Conservation (phyloP, 805 yeast genomes). For the Debaryomyces tyrocola region DNA sequence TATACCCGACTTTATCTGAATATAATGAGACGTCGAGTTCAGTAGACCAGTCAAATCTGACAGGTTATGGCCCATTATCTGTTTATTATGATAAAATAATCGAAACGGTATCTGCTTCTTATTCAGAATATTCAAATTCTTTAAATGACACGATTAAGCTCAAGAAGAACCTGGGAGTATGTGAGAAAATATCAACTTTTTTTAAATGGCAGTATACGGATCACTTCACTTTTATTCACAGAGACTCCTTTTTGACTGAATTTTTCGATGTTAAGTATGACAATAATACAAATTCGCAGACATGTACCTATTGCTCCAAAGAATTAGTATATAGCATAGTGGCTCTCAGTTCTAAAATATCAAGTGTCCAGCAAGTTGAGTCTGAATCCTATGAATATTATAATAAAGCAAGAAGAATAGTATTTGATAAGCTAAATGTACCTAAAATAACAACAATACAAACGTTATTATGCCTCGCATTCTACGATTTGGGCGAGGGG, state of each 20-base stretch:
- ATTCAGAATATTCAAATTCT: background rate
- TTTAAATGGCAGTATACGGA: conserved; percentile 11
- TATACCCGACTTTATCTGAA: background rate
- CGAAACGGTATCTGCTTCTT: background rate
- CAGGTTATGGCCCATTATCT: background rate
- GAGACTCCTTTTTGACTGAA: conserved; percentile 8
- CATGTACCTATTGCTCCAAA: conserved; percentile 3
- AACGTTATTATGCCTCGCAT: conserved; percentile 10
- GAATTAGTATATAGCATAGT: conserved; percentile 7
- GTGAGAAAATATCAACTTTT: conserved; percentile 6
- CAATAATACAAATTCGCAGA: conserved; percentile 5
- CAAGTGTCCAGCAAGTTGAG: conserved; percentile 1
- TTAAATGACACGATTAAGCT: background rate
- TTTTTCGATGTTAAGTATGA: conserved; percentile 12
- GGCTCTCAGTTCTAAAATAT: conserved; percentile 9
- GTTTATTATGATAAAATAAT: background rate
- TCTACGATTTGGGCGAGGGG: conserved; percentile 13
- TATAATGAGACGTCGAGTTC: background rate
- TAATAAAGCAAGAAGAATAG: conserved; percentile 2
- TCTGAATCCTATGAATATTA: conserved; percentile 7
- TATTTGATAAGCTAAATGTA: conserved; percentile 2
- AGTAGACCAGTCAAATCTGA: background rate
- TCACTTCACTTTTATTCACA: conserved; percentile 8
- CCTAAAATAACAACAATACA: conserved; percentile 10
- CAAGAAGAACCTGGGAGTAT: background rate